Evolutionary conservation across 192 early-diverging fungal genomes (phyloP).

Genomic region (Backusella macrospora): DNA sequence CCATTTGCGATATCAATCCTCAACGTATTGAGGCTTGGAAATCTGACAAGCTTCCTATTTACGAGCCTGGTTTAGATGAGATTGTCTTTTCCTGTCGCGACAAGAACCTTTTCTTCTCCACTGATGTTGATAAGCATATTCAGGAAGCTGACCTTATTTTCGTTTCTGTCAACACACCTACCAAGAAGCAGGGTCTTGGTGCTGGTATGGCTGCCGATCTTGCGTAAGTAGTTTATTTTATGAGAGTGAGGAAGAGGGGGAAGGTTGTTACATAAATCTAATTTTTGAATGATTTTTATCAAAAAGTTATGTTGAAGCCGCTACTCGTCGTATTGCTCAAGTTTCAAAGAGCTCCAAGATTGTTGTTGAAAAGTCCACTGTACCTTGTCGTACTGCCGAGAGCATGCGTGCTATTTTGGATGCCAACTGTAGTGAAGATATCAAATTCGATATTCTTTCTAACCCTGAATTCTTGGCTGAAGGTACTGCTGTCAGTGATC

Average conservation of each 20-base stretch:
- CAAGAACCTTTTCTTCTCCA: conserved; percentile 86
- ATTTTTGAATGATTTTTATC: background rate
- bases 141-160: conserved; percentile 85
- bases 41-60: conserved; percentile 82
- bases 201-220: conserved; percentile 84
- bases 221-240: conserved; percentile 49
- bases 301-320: conserved; percentile 74
- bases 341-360: conserved; percentile 81
- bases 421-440: conserved; percentile 65
- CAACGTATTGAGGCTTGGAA: conserved; percentile 89
- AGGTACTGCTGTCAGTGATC: conserved; percentile 85
- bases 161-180: conserved; percentile 94
- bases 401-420: conserved; percentile 81
- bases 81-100: conserved; percentile 73
- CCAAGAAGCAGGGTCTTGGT: conserved; percentile 75
- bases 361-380: conserved; percentile 94
- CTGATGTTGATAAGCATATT: conserved; percentile 79
- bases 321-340: conserved; percentile 80
- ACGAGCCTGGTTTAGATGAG: conserved; percentile 89
- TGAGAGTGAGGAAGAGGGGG: background rate
- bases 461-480: conserved; percentile 97
- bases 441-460: conserved; percentile 85
- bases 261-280: background rate
- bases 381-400: conserved; percentile 90
- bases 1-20: conserved; percentile 84